A percentile compares a stretch with the other conserved stretches of the same genome.
phyloP scores from a whole-genome alignment of 805 yeast species.

The Schizosaccharomyces cryophilus region DNA sequence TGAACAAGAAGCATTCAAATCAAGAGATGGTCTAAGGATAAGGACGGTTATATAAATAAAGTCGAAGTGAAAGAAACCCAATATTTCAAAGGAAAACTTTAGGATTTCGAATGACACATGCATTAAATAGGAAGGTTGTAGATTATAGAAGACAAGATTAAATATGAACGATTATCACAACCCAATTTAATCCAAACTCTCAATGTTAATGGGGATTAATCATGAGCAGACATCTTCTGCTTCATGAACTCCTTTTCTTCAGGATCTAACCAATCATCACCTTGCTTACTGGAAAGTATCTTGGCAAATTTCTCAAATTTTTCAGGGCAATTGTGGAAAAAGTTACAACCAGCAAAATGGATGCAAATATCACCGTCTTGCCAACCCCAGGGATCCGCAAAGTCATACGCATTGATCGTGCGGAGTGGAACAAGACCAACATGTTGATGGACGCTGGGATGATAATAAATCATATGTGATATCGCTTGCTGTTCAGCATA shows the following conservation, averaged over 20 bases:
- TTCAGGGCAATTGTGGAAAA: neutral
- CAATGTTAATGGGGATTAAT: too few relatives aligned
- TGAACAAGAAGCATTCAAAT: too few relatives aligned
- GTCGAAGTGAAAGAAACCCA: too few relatives aligned
- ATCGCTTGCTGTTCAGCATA: slow-evolving; percentile 70
- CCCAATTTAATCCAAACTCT: too few relatives aligned
- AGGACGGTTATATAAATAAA: too few relatives aligned
- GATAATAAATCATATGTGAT: slow-evolving; percentile 23
- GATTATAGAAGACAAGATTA: too few relatives aligned
- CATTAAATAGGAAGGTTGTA: too few relatives aligned
- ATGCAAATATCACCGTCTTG: slow-evolving; percentile 7
- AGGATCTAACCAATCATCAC: neutral
- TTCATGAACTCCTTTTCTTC: neutral
- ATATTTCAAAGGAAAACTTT: too few relatives aligned
- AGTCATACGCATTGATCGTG: slow-evolving; percentile 7
- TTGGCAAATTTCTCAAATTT: neutral
- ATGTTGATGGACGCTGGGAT: slow-evolving; percentile 6
- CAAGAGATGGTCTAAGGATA: too few relatives aligned
- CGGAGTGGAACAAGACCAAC: slow-evolving; percentile 8
- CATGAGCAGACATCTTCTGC: neutral
- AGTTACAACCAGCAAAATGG: slow-evolving; percentile 11
- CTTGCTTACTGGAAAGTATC: neutral
- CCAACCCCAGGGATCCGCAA: slow-evolving; percentile 7
- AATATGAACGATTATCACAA: too few relatives aligned
- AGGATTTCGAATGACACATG: too few relatives aligned